Conservation (phyloP, 148 eudicot species). For the Salicornia ramosissima region DNA sequence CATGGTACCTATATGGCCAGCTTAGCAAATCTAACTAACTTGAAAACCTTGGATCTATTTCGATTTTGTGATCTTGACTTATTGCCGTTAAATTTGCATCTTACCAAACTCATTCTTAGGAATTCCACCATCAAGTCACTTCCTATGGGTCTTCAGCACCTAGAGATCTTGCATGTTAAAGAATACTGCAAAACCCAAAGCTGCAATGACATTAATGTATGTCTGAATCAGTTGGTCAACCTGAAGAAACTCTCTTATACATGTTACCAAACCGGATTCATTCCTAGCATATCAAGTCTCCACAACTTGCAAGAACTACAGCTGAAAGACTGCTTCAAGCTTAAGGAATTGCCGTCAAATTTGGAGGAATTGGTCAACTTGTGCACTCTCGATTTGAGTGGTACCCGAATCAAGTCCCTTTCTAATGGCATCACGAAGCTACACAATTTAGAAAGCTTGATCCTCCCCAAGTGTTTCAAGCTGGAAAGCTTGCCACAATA, state of each 20-base stretch:
- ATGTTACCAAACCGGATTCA: background rate
- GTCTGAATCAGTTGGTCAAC: background rate
- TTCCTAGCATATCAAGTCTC: background rate
- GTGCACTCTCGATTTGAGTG: background rate
- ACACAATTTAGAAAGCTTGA: background rate
- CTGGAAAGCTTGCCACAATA: background rate
- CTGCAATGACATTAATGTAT: background rate
- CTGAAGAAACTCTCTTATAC: constrained; percentile 1
- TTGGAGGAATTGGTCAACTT: background rate
- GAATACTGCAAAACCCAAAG: too few relatives aligned
- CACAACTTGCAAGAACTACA: background rate
- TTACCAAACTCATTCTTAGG: background rate
- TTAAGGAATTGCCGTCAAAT: background rate
- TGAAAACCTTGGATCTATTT: background rate
- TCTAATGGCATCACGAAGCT: background rate
- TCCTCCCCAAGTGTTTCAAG: background rate
- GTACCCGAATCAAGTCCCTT: background rate
- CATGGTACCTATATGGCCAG: background rate
- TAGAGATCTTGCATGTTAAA: background rate
- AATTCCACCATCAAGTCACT: background rate
- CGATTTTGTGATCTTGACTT: too few relatives aligned
- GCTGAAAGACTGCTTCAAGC: constrained; percentile 2
- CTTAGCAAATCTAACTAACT: background rate
- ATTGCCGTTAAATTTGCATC: background rate
- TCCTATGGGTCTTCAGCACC: background rate